A percentile compares a stretch with the other conserved stretches of the same genome.
phyloP scores from a whole-genome alignment of 257 asterid genomes.

The Solanum chilense region DNA sequence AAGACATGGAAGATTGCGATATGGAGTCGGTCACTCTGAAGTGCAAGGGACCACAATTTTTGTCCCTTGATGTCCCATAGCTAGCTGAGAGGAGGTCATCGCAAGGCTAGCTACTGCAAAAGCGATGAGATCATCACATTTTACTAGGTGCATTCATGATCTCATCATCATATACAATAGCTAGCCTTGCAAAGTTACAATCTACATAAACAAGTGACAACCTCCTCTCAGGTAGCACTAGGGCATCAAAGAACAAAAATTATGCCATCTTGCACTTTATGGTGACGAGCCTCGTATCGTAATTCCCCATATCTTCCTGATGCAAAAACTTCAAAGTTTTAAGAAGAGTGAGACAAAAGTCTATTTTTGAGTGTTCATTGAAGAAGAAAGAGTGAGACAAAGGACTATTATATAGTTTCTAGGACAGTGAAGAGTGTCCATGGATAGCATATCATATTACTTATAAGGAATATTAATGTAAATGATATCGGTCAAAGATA shows the following conservation, averaged over 20 bases:
- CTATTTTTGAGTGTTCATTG: background rate
- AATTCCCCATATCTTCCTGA: slow-evolving; percentile 74
- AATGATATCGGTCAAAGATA: no score
- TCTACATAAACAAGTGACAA: slow-evolving; percentile 80
- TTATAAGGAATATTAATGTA: background rate
- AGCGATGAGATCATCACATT: slow-evolving; percentile 5
- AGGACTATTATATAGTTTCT: background rate
- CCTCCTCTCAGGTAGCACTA: slow-evolving; percentile 80
- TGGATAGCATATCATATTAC: background rate
- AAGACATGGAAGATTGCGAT: slow-evolving; percentile 34
- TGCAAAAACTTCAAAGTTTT: background rate
- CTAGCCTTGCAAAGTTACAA: slow-evolving; percentile 36
- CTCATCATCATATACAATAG: slow-evolving; percentile 18
- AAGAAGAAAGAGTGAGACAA: background rate
- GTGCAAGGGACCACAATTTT: slow-evolving; percentile 24
- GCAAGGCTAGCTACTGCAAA: slow-evolving; percentile 29
- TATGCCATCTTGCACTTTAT: slow-evolving; percentile 28
- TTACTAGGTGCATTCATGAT: slow-evolving; percentile 41
- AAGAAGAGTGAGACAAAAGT: no score
- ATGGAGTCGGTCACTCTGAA: slow-evolving; percentile 61
- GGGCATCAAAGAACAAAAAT: slow-evolving; percentile 68
- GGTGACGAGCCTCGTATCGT: slow-evolving; percentile 57
- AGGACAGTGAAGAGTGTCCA: background rate
- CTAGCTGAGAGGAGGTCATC: slow-evolving; percentile 96
- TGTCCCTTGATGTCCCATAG: slow-evolving; percentile 79